These are phyloP conservation scores for Toxicodendron radicans DNA, from an alignment of 345 rosid species.

Conservation along the genomic window DNA sequence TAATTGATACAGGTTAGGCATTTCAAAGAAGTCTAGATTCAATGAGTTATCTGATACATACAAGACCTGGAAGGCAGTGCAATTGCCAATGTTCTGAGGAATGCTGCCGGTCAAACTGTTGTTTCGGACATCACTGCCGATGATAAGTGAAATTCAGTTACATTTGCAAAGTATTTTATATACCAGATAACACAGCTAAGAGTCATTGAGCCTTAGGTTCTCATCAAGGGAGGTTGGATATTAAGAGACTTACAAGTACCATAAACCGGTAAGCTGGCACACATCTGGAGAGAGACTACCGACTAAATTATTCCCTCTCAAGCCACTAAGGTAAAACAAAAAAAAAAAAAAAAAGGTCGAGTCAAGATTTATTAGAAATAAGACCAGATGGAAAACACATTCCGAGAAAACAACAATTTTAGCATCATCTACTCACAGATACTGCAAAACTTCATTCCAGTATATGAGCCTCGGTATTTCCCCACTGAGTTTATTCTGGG, in stretches of 20 bases:
- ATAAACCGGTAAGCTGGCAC: conserved; percentile 90
- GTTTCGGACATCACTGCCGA: conserved; percentile 80
- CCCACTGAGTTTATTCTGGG: conserved; percentile 85
- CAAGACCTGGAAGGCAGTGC: conserved; percentile 98
- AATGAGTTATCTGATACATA: conserved; percentile 44
- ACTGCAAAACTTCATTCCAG: conserved; percentile 98
- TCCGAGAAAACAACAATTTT: not conserved
- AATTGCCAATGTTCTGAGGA: conserved; percentile 89
- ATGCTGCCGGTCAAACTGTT: conserved; percentile 94
- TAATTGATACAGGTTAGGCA: not conserved
- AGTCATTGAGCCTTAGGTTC: not conserved
- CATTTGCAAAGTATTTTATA: not conserved
- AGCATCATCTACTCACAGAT: conserved; percentile 61
- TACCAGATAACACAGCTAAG: not conserved
- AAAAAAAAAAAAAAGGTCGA: not conserved
- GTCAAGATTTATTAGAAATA: conserved; percentile 9
- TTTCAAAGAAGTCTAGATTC: not conserved
- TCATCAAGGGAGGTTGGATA: not conserved
- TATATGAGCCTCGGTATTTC: conserved; percentile 97
- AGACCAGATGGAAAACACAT: not conserved
- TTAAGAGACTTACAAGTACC: conserved; percentile 89
- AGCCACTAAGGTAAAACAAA: conserved; percentile 48
- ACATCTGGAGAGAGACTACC: conserved; percentile 85
- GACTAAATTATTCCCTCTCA: conserved; percentile 90
- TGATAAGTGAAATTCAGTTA: conserved; percentile 16